These are phyloP conservation scores for Aspergillus avenaceus DNA, from an alignment of 495 filamentous ascomycete genomes.

Conservation along the genomic window DNA sequence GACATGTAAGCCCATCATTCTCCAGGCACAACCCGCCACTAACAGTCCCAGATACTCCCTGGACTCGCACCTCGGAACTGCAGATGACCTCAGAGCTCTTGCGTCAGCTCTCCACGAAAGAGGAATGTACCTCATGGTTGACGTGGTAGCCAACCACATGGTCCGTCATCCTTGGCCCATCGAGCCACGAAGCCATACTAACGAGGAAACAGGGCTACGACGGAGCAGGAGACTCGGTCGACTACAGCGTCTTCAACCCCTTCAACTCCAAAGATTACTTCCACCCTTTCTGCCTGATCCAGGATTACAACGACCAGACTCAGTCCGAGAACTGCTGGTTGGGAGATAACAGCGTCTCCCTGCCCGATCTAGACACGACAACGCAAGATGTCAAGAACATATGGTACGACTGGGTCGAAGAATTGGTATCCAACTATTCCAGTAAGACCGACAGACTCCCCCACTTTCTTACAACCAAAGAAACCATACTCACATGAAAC, in stretches of 20 bases:
- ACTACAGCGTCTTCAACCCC: slow-evolving; percentile 59
- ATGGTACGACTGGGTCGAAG: slow-evolving; percentile 63
- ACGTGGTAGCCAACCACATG: slow-evolving; percentile 78
- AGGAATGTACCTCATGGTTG: slow-evolving; percentile 73
- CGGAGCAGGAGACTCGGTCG: slow-evolving; percentile 48
- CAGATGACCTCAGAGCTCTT: slow-evolving; percentile 59
- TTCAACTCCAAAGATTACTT: slow-evolving; percentile 64
- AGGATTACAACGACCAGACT: slow-evolving; percentile 55
- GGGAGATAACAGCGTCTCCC: slow-evolving; percentile 55
- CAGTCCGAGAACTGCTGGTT: slow-evolving; percentile 57
- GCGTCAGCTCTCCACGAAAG: slow-evolving; percentile 55
- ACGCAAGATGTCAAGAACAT: slow-evolving; percentile 49
- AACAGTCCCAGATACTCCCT: slow-evolving; percentile 3
- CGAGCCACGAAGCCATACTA: background rate
- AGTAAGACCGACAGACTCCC: slow-evolving; percentile 23
- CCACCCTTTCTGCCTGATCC: slow-evolving; percentile 62
- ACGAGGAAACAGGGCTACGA: slow-evolving; percentile 45
- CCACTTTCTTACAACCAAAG: background rate
- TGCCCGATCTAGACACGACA: slow-evolving; percentile 70
- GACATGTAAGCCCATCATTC: slow-evolving; percentile 44
- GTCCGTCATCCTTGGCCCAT: slow-evolving; percentile 17
- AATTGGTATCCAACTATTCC: slow-evolving; percentile 62
- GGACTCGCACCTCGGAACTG: slow-evolving; percentile 57
- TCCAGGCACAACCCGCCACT: background rate
- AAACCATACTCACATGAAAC: background rate